Evolutionary conservation across 163 green algal species (phyloP), one percentile per base, ranked within the genome.

Genomic region (Trebouxiophyceae sp.): DNA sequence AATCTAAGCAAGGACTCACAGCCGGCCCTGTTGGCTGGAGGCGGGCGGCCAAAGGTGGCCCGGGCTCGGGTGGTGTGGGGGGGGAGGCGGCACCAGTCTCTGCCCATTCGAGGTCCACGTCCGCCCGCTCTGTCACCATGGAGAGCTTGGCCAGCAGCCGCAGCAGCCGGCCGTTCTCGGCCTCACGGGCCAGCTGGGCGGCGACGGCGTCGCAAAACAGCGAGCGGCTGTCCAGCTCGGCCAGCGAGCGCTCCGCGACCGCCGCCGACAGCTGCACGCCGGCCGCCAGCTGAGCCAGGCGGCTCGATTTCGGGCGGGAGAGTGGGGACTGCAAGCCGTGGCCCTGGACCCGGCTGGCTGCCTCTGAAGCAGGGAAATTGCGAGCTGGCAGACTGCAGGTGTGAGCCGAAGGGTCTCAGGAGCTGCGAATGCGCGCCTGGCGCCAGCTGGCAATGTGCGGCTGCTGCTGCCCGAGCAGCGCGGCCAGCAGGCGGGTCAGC

Each of bases 91-190:
- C 61, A 46, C 77, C 80, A 54, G 80, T 81, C 54, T 84, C 80
- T 23, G 74, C 66, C 79, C 79, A 86, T 31, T 77, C 64, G 20
- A 67, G 33, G 64, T 85, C 78, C 6, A 74, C 64, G 54, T 78
- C 72, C 16, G 74, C 73, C 32, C 91, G 81, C 65, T 97, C 88
- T 2, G 77, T 85, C 2, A 97, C 66, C 46, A 82, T 83, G 60
- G 76, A 70, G 55, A 97, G 75, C 68, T 93, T 93, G 5, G 86
- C 69, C 4, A 95, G 62, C 50, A 97, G 68, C 33, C 91, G 85
- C 71, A 93, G 72, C 59, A 97, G 67, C 4, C 91, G 84, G 22
- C 89, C 91, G 69, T 95, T 96, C 65, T 97, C 91, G 22, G 69
- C 65, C 79, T 97, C 91, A 39, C 81, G 81, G 30, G 60, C 62